Evolutionary conservation across 495 filamentous ascomycete species (phyloP), one percentile per base, ranked within the genome.

Genomic region (Talaromyces trachyspermus): DNA sequence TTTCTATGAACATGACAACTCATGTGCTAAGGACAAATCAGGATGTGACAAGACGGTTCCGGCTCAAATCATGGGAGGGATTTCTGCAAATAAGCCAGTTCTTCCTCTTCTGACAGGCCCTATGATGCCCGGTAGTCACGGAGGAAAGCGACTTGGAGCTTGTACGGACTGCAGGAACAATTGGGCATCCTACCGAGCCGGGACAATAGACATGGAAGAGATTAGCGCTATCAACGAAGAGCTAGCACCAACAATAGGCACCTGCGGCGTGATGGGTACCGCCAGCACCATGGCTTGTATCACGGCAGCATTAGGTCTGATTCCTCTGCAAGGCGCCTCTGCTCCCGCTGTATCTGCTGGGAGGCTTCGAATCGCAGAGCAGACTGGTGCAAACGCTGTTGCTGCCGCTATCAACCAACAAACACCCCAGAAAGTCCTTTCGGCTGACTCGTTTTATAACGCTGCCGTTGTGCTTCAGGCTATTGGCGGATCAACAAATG

Each of bases 251-350:
- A 83, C 80, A 4, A 78, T 82, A 4, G 81, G 81, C 18, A 84
- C 81, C 8, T 84, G 81, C 54, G 81, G 81, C 18, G 81, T 84
- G 2, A 83, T 84, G 80, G 81, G 81, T 10, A 85, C 81, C 8
- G 81, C 81, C 5, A 79, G 74, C 37, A 85, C 81, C 18, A 85
- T 85, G 80, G 80, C 81, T 2, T 85, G 81, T 48, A 60, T 84
- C 7, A 72, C 77, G 17, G 79, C 73, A 14, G 81, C 70, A 0
- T 66, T 85, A 1, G 81, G 82, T 17, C 65, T 85, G 56, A 84
- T 84, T 71, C 79, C 79, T 6, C 66, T 84, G 5, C 63, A 68
- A 43, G 70, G 75, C 9, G 82, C 82, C 19, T 71, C 80, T 12
- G 76, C 81, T 5, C 77, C 82, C 0, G 82, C 82, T 3, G 77